Conservation (phyloP, 140 eudicot genomes). For the Cichorium intybus region DNA sequence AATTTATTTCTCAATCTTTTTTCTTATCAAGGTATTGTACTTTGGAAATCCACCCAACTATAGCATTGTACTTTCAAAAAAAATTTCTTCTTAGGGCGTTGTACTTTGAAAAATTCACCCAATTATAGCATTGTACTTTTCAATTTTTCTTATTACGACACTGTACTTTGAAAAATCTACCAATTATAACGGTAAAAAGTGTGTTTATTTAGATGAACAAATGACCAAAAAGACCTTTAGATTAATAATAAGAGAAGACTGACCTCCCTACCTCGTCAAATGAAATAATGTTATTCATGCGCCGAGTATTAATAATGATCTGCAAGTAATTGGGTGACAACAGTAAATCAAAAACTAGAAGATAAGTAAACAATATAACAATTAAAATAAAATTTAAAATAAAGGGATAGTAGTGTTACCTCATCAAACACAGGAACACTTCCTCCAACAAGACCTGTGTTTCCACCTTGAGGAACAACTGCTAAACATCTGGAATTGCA, state of each 20-base stretch:
- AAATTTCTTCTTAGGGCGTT: too few relatives aligned
- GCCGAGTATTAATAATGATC: conserved; percentile 73
- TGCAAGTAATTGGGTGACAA: conserved; percentile 26
- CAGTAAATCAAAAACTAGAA: conserved; percentile 2
- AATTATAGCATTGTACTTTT: too few relatives aligned
- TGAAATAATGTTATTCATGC: conserved; percentile 73
- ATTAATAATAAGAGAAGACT: conserved; percentile 22
- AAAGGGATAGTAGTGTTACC: conserved; percentile 34
- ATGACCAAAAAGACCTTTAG: background rate
- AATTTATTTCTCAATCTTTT: too few relatives aligned
- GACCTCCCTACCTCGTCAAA: conserved; percentile 87
- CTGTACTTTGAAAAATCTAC: too few relatives aligned
- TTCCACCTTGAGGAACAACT: conserved; percentile 99
- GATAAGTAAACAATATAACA: background rate
- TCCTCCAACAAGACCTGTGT: conserved; percentile 99
- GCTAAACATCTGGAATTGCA: conserved; percentile 93
- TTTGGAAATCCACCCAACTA: too few relatives aligned
- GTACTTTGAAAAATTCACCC: too few relatives aligned
- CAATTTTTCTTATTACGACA: too few relatives aligned
- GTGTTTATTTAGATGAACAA: too few relatives aligned
- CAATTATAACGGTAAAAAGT: too few relatives aligned
- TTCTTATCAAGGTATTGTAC: too few relatives aligned
- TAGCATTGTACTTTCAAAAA: too few relatives aligned
- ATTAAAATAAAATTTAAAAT: background rate
- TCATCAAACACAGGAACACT: conserved; percentile 97